Conservation (phyloP, 192 early-diverging fungal species). For the Powellomyces hirtus region DNA sequence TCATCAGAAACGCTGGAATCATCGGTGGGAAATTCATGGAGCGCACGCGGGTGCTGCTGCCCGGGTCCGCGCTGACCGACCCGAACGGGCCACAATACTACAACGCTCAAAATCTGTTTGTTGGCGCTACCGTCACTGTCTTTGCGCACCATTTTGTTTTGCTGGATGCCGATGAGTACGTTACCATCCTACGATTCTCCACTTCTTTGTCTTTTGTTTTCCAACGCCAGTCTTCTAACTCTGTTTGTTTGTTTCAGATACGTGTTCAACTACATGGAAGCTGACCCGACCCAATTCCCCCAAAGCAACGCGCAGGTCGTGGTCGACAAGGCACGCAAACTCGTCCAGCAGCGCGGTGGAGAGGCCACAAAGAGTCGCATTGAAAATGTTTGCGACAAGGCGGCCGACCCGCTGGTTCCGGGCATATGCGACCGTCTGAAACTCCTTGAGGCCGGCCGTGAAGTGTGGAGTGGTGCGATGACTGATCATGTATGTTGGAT, state of each 20-base stretch:
- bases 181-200: conserved; percentile 1
- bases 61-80: conserved; percentile 41
- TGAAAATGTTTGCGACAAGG: not conserved
- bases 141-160: conserved; percentile 51
- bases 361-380: not conserved
- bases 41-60: conserved; percentile 54
- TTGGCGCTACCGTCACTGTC: conserved; percentile 53
- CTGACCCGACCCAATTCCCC: conserved; percentile 6
- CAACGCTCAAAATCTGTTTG: conserved; percentile 44
- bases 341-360: not conserved
- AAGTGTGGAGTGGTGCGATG: conserved; percentile 31
- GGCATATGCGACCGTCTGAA: conserved; percentile 38
- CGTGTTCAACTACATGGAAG: conserved; percentile 28
- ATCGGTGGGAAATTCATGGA: conserved; percentile 68
- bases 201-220: conserved; percentile 35
- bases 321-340: not conserved
- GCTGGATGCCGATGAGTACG: conserved; percentile 65
- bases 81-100: conserved; percentile 52
- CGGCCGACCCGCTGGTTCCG: conserved; percentile 5
- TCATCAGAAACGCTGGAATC: conserved; percentile 53
- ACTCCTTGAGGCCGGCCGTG: conserved; percentile 36
- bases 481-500: conserved; percentile 47
- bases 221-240: conserved; percentile 36
- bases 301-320: conserved; percentile 1
- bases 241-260: not conserved